Evolutionary conservation across 1,284 basidiomycete genomes (phyloP).

Genomic region (Phellinidium pouzarii): DNA sequence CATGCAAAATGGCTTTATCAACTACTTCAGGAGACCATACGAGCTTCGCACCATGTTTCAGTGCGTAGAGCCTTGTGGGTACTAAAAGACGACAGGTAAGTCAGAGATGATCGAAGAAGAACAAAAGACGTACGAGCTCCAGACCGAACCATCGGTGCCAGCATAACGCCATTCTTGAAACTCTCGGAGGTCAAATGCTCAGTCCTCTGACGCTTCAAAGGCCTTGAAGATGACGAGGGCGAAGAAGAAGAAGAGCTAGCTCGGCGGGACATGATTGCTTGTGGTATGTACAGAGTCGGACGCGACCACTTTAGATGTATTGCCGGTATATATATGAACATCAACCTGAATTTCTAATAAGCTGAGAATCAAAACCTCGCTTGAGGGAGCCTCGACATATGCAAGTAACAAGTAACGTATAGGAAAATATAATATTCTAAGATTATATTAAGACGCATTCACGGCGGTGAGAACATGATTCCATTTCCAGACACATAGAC

Average conservation of each 20-base stretch:
- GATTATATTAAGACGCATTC: too few species aligned
- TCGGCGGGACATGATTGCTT: constrained; percentile 14
- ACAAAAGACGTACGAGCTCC: constrained; percentile 62
- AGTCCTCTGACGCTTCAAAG: constrained; percentile 48
- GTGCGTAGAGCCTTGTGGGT: constrained; percentile 76
- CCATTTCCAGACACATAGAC: too few species aligned
- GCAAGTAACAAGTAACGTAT: too few species aligned
- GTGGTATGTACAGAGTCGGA: constrained; percentile 10
- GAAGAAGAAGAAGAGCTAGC: constrained; percentile 22
- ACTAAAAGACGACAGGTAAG: constrained; percentile 37
- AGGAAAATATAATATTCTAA: too few species aligned
- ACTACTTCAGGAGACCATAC: constrained; percentile 98
- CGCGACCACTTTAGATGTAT: not conserved
- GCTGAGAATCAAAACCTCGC: too few species aligned
- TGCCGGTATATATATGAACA: not conserved
- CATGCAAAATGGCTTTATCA: constrained; percentile 91
- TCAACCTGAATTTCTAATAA: not conserved
- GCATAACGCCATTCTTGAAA: constrained; percentile 77
- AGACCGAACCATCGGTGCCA: constrained; percentile 94
- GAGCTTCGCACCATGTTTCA: constrained; percentile 90
- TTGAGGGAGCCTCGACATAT: too few species aligned
- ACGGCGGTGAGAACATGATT: too few species aligned
- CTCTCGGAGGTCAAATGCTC: constrained; percentile 55
- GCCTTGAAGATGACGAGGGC: constrained; percentile 36
- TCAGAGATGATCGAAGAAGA: constrained; percentile 13